phyloP scores from a whole-genome alignment of 2,329 filamentous ascomycete genomes.

The Xylariales sp. region DNA sequence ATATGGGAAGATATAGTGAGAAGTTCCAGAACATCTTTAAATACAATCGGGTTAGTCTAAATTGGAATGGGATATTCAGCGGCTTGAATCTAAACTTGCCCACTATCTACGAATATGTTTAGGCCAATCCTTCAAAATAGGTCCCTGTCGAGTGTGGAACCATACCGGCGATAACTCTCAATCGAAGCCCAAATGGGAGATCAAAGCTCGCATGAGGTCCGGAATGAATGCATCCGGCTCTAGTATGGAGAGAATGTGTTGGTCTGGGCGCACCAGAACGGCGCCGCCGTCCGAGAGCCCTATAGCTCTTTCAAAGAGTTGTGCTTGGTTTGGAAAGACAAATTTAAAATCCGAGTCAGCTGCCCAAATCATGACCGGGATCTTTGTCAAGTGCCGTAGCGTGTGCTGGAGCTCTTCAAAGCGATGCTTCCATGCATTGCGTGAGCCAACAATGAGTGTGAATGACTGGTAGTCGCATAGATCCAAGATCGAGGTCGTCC shows the following conservation, averaged over 20 bases:
- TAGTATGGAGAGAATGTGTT: slow-evolving; percentile 23
- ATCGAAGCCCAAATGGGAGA: background rate
- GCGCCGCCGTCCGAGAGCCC: slow-evolving; percentile 18
- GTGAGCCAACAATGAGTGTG: slow-evolving; percentile 19
- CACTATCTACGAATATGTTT: too few species aligned
- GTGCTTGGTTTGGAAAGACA: slow-evolving; percentile 9
- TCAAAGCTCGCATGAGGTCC: background rate
- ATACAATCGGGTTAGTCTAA: too few species aligned
- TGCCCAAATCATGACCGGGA: slow-evolving; percentile 5
- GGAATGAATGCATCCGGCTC: background rate
- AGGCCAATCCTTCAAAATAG: too few species aligned
- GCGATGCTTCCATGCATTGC: background rate
- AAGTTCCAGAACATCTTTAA: too few species aligned
- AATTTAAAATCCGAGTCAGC: slow-evolving; percentile 19
- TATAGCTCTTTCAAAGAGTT: slow-evolving; percentile 15
- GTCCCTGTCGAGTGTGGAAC: too few species aligned
- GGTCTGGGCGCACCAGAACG: slow-evolving; percentile 28
- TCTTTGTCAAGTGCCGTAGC: background rate
- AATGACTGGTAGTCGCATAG: slow-evolving; percentile 26
- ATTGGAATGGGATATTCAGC: too few species aligned
- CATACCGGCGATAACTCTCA: too few species aligned
- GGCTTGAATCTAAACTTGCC: too few species aligned
- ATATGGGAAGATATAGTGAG: too few species aligned
- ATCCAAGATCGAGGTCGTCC: slow-evolving; percentile 30
- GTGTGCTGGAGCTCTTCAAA: background rate